phyloP scores from a whole-genome alignment of 1,139 yeast species.

The Lodderomyces pseudojiufengensis region DNA sequence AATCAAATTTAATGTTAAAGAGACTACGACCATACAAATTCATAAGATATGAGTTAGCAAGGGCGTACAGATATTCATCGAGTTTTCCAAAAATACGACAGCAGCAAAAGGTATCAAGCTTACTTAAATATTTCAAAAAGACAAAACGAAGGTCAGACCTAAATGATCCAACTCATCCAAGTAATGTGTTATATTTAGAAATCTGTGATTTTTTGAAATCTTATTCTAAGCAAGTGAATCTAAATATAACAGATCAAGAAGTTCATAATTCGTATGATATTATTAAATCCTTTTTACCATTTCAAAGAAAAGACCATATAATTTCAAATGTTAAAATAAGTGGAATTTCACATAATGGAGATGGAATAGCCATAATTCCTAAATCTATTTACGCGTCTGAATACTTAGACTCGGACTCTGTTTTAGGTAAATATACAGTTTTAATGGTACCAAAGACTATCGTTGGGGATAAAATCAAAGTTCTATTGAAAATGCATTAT shows the following conservation, averaged over 20 bases:
- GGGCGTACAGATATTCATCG: not conserved
- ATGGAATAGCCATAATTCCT: conserved; percentile 36
- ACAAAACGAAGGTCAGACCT: conserved; percentile 12
- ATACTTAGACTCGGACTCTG: conserved; percentile 13
- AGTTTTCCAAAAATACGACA: not conserved
- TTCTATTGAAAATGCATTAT: conserved; percentile 29
- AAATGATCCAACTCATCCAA: conserved; percentile 14
- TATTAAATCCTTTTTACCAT: conserved; percentile 25
- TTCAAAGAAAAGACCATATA: conserved; percentile 15
- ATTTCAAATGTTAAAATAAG: conserved; percentile 23
- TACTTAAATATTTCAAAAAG: conserved; percentile 8
- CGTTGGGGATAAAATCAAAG: conserved; percentile 35
- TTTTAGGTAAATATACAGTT: conserved; percentile 20
- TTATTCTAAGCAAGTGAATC: conserved; percentile 8
- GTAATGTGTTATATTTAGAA: conserved; percentile 8
- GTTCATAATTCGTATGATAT: conserved; percentile 23
- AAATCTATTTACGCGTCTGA: conserved; percentile 21
- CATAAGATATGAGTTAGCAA: not conserved
- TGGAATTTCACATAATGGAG: conserved; percentile 34
- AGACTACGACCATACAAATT: conserved; percentile 3
- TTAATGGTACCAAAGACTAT: conserved; percentile 37
- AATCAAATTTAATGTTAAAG: not conserved
- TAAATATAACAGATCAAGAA: conserved; percentile 14
- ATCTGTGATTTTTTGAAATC: conserved; percentile 16
- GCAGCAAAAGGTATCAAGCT: conserved; percentile 2